phyloP scores from a whole-genome alignment of 2,329 filamentous ascomycete species.

The Xylaria multiplex region DNA sequence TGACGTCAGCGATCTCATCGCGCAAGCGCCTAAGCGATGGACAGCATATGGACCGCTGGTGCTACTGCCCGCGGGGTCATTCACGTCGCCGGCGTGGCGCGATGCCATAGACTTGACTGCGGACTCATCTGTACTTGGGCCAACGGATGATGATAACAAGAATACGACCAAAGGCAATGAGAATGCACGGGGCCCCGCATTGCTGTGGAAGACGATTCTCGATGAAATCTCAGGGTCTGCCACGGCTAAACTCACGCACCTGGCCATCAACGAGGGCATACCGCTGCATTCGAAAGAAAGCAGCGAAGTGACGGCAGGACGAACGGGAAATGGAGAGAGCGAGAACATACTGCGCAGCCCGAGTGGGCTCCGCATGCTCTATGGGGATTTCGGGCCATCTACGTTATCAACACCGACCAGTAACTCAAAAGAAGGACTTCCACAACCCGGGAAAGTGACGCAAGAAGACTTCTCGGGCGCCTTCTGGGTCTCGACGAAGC shows the following conservation, averaged over 20 bases:
- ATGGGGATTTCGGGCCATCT: conserved; percentile 77
- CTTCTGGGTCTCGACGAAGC: conserved; percentile 81
- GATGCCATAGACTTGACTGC: conserved; percentile 45
- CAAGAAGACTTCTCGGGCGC: conserved; percentile 69
- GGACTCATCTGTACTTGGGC: too few species aligned
- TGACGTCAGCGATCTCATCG: conserved; percentile 48
- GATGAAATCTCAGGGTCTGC: conserved; percentile 54
- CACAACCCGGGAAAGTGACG: conserved; percentile 6
- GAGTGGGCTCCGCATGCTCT: conserved; percentile 72
- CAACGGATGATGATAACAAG: not conserved
- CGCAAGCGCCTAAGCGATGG: conserved; percentile 65
- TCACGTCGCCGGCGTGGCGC: conserved; percentile 57
- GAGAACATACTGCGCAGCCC: conserved; percentile 82
- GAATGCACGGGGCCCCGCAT: conserved; percentile 38
- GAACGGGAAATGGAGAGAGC: conserved; percentile 36
- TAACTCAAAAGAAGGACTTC: conserved; percentile 23
- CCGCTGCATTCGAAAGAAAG: conserved; percentile 53
- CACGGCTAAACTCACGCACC: conserved; percentile 60
- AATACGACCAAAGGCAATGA: conserved; percentile 30
- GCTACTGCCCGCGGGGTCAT: conserved; percentile 68
- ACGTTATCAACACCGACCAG: conserved; percentile 28
- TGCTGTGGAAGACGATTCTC: conserved; percentile 63
- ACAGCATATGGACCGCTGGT: conserved; percentile 70
- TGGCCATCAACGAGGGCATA: conserved; percentile 71
- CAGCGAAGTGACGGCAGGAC: conserved; percentile 23